Percentiles rank a stretch among this genome's conserved stretches.
Evolutionary conservation across 2,329 filamentous ascomycete species (phyloP).

Genomic region (Pestalotiopsis sp.): DNA sequence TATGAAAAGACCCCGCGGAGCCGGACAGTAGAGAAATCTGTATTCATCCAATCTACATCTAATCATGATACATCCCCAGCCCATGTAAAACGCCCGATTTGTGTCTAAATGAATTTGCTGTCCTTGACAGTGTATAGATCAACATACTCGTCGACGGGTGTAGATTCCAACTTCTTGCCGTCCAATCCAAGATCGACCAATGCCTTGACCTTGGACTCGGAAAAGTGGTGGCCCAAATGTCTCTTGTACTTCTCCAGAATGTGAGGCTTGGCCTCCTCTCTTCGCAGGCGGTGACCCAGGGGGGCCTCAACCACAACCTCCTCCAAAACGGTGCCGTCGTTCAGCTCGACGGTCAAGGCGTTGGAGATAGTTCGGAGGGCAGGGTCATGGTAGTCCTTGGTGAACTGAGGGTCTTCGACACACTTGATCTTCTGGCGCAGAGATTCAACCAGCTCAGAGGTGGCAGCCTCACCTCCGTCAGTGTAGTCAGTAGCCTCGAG

Average conservation of each 20-base stretch:
- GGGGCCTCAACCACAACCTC: constrained; percentile 94
- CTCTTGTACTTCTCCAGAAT: constrained; percentile 95
- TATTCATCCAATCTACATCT: constrained; percentile 9
- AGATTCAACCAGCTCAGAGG: constrained; percentile 84
- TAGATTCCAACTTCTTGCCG: constrained; percentile 72
- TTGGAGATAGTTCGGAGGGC: constrained; percentile 95
- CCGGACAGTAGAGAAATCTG: background rate
- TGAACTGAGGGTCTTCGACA: constrained; percentile 95
- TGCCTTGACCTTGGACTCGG: constrained; percentile 75
- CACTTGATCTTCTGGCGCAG: constrained; percentile 93
- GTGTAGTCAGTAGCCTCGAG: constrained; percentile 92
- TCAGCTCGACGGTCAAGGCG: constrained; percentile 89
- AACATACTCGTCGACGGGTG: constrained; percentile 90
- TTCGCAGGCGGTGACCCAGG: constrained; percentile 84
- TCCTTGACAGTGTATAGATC: constrained; percentile 65
- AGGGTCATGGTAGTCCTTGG: constrained; percentile 92
- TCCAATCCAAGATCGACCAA: constrained; percentile 81
- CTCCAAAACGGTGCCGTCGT: constrained; percentile 88
- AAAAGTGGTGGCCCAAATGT: constrained; percentile 84
- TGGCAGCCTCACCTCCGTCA: constrained; percentile 90
- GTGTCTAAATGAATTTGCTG: constrained; percentile 56
- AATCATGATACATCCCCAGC: constrained; percentile 3
- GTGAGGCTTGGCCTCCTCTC: constrained; percentile 97
- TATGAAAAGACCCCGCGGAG: background rate
- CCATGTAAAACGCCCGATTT: background rate